Evolutionary conservation across 2,329 filamentous ascomycete species (phyloP).

Genomic region (Hymenoscyphus fraxineus): DNA sequence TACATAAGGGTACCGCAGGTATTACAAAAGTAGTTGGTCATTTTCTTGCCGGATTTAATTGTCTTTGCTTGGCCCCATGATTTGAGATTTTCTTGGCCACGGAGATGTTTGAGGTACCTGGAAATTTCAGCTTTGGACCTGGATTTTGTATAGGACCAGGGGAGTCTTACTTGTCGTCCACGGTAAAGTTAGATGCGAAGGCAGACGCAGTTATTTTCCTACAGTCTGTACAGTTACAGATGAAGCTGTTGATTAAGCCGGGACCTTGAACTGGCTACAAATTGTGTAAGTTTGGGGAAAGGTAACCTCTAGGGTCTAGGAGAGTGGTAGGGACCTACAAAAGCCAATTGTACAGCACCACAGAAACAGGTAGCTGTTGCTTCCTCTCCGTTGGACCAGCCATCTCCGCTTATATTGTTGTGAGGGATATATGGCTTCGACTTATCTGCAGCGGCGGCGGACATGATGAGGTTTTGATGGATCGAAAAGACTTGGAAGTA

Average conservation of each 20-base stretch:
- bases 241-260: constrained; percentile 46
- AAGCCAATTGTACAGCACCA: constrained; percentile 50
- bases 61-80: constrained; percentile 44
- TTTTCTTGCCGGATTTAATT: constrained; percentile 44
- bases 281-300: neutral
- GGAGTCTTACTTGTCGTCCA: constrained; percentile 39
- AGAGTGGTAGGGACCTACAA: constrained; percentile 39
- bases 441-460: constrained; percentile 19
- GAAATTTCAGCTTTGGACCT: neutral
- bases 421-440: constrained; percentile 39
- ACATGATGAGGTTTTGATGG: neutral
- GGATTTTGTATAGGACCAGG: neutral
- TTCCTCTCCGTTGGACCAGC: constrained; percentile 43
- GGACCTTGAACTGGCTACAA: constrained; percentile 43
- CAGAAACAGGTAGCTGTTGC: constrained; percentile 59
- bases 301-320: neutral
- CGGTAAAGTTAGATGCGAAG: constrained; percentile 57
- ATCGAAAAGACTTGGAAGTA: neutral
- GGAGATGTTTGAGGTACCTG: constrained; percentile 42
- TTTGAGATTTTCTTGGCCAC: constrained; percentile 45
- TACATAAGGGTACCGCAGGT: constrained; percentile 59
- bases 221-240: constrained; percentile 60
- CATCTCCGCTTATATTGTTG: constrained; percentile 38
- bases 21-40: constrained; percentile 59
- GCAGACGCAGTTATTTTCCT: constrained; percentile 60